Evolutionary conservation across 2,329 filamentous ascomycete genomes (phyloP).

Genomic region (Ceratocystis ficicola): DNA sequence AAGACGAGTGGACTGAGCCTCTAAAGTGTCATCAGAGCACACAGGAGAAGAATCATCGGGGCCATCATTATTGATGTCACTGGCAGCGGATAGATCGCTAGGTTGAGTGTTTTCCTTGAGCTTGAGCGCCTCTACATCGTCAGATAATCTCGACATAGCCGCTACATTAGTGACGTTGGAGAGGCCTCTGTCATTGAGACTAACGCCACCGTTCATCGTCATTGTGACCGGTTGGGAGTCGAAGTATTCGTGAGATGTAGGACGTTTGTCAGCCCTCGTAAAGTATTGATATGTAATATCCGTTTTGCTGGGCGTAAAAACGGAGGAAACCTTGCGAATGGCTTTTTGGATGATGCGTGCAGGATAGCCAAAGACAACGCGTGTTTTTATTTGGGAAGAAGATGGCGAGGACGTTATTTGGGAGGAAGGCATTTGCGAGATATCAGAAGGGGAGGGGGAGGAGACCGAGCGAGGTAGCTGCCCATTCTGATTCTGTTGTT

Average conservation of each 20-base stretch:
- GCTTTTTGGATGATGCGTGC: conserved; percentile 21
- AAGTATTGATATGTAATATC: not conserved
- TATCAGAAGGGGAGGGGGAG: conserved; percentile 9
- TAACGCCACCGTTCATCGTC: not conserved
- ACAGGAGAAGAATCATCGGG: not conserved
- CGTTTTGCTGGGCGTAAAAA: conserved; percentile 14
- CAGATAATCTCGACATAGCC: not conserved
- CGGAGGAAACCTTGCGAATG: conserved; percentile 20
- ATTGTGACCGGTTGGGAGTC: conserved; percentile 5
- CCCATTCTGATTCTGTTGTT: not conserved
- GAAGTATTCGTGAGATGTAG: conserved; percentile 2
- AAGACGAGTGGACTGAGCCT: conserved; percentile 13
- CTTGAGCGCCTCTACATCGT: not conserved
- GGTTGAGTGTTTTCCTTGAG: not conserved
- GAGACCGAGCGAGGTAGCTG: not conserved
- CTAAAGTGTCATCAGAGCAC: conserved; percentile 11
- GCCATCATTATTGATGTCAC: not conserved
- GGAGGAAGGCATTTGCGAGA: not conserved
- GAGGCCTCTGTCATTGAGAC: not conserved
- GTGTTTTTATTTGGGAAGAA: conserved; percentile 15
- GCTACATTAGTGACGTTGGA: not conserved
- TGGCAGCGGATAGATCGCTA: not conserved
- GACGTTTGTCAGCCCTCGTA: not conserved
- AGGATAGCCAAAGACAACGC: conserved; percentile 16
- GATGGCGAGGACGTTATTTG: conserved; percentile 11